Evolutionary conservation across 345 rosid species (phyloP).

Genomic region (Passiflora organensis): DNA sequence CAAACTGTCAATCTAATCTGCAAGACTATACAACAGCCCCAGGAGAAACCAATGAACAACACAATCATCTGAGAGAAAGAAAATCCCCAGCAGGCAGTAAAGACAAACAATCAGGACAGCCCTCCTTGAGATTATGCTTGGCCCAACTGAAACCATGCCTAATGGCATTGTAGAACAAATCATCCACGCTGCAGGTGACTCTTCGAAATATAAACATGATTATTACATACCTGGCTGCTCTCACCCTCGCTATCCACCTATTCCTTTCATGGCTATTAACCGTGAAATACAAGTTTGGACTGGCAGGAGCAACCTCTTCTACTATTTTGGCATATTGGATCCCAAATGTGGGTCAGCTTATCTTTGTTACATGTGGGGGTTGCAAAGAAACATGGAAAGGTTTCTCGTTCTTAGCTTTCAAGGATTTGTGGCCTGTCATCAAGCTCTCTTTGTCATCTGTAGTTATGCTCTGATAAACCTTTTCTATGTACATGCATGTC

Average conservation of each 20-base stretch:
- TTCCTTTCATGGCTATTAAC: constrained; percentile 62
- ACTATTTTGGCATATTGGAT: constrained; percentile 68
- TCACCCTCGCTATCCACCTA: constrained; percentile 39
- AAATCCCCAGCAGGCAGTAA: too few relatives aligned
- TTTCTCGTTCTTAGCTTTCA: constrained; percentile 48
- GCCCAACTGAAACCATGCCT: too few relatives aligned
- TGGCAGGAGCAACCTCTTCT: constrained; percentile 58
- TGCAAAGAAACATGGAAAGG: constrained; percentile 75
- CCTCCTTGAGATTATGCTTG: too few relatives aligned
- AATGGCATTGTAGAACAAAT: too few relatives aligned
- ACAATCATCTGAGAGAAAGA: too few relatives aligned
- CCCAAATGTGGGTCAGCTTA: constrained; percentile 63
- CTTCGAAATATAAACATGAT: too few relatives aligned
- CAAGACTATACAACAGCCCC: too few relatives aligned
- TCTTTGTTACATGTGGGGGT: constrained; percentile 52
- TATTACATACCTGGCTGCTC: constrained; percentile 56
- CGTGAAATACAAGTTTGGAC: constrained; percentile 44
- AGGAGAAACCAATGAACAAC: too few relatives aligned
- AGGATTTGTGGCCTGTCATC: constrained; percentile 60
- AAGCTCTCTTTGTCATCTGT: constrained; percentile 74
- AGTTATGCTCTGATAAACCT: constrained; percentile 60
- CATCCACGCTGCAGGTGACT: too few relatives aligned
- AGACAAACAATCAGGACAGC: too few relatives aligned
- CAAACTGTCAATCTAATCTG: too few relatives aligned
- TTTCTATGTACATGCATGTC: too few relatives aligned